These are phyloP conservation scores for Ceratobasidium sp. DNA, from an alignment of 1,284 basidiomycete genomes.

Conservation along the genomic window DNA sequence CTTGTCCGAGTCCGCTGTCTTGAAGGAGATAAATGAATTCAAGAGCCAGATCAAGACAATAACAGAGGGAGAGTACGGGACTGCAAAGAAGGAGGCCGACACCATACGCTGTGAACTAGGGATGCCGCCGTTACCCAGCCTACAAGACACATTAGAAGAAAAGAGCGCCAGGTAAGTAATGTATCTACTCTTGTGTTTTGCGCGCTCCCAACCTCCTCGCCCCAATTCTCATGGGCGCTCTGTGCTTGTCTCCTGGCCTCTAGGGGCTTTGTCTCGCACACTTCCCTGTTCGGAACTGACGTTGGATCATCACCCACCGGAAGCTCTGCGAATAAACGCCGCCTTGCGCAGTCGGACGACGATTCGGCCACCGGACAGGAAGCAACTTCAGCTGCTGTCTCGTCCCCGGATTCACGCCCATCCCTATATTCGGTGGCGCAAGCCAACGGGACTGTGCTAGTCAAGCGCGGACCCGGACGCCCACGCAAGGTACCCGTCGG, in stretches of 20 bases:
- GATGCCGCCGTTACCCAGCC: slow-evolving; percentile 74
- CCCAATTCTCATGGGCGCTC: background rate
- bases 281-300: slow-evolving; percentile 45
- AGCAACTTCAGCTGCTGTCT: slow-evolving; percentile 50
- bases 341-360: slow-evolving; percentile 24
- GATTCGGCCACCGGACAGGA: slow-evolving; percentile 32
- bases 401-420: slow-evolving; percentile 18
- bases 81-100: slow-evolving; percentile 80
- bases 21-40: slow-evolving; percentile 75
- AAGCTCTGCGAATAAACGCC: slow-evolving; percentile 41
- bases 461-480: slow-evolving; percentile 42
- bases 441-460: slow-evolving; percentile 1
- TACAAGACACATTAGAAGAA: slow-evolving; percentile 79
- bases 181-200: slow-evolving; percentile 1
- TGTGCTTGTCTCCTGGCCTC: slow-evolving; percentile 37
- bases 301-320: slow-evolving; percentile 38
- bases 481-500: slow-evolving; percentile 40
- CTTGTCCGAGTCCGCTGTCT: slow-evolving; percentile 65
- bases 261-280: slow-evolving; percentile 44
- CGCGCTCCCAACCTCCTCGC: slow-evolving; percentile 29
- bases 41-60: slow-evolving; percentile 73
- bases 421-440: slow-evolving; percentile 39
- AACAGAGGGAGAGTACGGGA: slow-evolving; percentile 79
- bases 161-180: slow-evolving; percentile 74
- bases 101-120: slow-evolving; percentile 78